phyloP scores from a whole-genome alignment of 306 rosid genomes.

The Castanea crenata region DNA sequence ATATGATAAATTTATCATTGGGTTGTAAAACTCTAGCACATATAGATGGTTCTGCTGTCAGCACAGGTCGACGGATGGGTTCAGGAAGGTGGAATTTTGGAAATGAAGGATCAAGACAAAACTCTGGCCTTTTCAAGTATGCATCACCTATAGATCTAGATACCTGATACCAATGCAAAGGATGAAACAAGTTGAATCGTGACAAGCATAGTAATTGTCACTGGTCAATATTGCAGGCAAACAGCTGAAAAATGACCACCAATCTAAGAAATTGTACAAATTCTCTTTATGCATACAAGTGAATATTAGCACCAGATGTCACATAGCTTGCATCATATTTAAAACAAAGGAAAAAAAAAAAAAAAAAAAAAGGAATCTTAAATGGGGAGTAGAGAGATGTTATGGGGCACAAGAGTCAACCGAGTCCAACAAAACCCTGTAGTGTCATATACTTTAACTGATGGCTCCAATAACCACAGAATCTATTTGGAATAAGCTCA shows the following conservation, averaged over 20 bases:
- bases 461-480: not conserved
- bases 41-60: conserved; percentile 75
- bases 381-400: not conserved
- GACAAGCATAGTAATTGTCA: conserved; percentile 2
- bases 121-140: conserved; percentile 81
- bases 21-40: conserved; percentile 58
- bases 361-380: not conserved
- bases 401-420: not conserved
- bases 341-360: not conserved
- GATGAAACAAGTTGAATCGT: conserved; percentile 17
- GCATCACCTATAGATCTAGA: conserved; percentile 95
- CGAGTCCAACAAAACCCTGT: not conserved
- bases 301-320: not conserved
- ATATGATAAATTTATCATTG: conserved; percentile 69
- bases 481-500: not conserved
- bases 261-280: not conserved
- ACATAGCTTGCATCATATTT: not conserved
- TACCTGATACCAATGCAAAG: conserved; percentile 47
- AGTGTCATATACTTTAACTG: not conserved
- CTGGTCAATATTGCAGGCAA: conserved; percentile 8
- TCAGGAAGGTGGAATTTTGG: conserved; percentile 70
- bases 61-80: conserved; percentile 74
- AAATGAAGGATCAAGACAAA: conserved; percentile 73
- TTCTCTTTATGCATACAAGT: not conserved
- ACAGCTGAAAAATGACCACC: not conserved